Evolutionary conservation across 1,284 basidiomycete species (phyloP), one percentile per base, ranked within the genome.

Genomic region (Melampsora larici-populina): DNA sequence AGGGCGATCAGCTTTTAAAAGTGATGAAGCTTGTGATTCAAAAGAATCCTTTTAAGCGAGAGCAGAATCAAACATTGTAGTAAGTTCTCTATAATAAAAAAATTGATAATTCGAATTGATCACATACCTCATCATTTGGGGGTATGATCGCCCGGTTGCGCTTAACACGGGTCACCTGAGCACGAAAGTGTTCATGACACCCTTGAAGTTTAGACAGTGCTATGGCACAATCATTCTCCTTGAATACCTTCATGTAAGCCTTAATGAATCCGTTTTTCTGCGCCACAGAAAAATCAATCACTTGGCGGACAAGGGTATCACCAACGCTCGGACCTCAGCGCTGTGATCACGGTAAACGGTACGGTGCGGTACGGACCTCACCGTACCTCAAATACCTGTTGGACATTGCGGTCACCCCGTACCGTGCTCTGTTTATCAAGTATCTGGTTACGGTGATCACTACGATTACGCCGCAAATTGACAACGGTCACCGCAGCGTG

Each of bases 221-320:
- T n/a, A 36, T 8, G 0, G 24, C n/a, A 21, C 49, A 18, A n/a
- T 55, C 49, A 26, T 29, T 15, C 17, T 58, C 6, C 15, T 55
- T 1, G 33, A 70, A 70, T 0, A 70, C 48, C 18, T 70, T 26
- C 26, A 70, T 70, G 64, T 66, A 66, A 1, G 24, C 64, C 15
- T 26, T 1, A n/a, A 66, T 66, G 31, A 31, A 31, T 9, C 24
- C 24, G n/a, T n/a, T n/a, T n/a, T n/a, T n/a, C n/a, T n/a, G n/a
- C n/a, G n/a, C n/a, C n/a, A n/a, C n/a, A n/a, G 68, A 70, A n/a
- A 70, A 70, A 31, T 70, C 68, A 0, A 70, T 48, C 5, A 70
- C 31, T 21, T 70, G 49, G 1, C 49, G 68, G 4, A n/a, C 68
- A n/a, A n/a, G n/a, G n/a, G n/a, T n/a, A n/a, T n/a, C n/a, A n/a